Evolutionary conservation across 140 eudicot genomes (phyloP), one percentile per base, ranked within the genome.

Genomic region (Bidens hawaiensis): DNA sequence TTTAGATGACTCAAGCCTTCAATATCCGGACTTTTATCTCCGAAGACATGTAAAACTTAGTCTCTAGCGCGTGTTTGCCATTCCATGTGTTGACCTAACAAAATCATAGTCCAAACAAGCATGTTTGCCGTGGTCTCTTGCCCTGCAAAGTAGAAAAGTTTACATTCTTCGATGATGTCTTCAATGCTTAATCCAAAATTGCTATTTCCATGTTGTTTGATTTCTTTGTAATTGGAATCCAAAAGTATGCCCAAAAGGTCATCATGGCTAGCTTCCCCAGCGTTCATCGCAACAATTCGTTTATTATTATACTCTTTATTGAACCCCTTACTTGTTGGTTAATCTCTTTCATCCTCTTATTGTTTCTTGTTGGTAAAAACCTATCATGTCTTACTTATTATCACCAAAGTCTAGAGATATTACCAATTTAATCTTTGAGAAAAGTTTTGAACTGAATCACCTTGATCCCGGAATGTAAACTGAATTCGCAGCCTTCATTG

Each of bases 21-120:
- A 6, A 67, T 42, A 42, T 74, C 67, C 15, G 79, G 79, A 54
- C 30, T 64, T 5, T 56, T 57, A 2, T 55, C 16, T 10, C 83
- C 79, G 40, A 63, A 68, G 10, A 62, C 57, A 4, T 7, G 30
- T 19, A 50, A 43, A 25, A 78, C 69, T 47, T 78, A 79, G 5
- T 78, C 76, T 46, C 83, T 54, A 13, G 83, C 79, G 0, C 72
- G 70, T 2, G 16, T 42, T 45, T 78, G 83, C 80, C 83, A 78
- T 46, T 47, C 23, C 11, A 40, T 22, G 41, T 78, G 61, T 36
- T 63, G 59, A 51, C 64, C 49, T n/a, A 78, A 48, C 50, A 72
- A 43, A 19, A 72, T 5, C 79, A 78, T 50, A 2, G 76, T 78
- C 75, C 78, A 77, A 10, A 67, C 78, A n/a, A 77, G 66, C 75